Percentiles rank a stretch among this genome's conserved stretches.
Conservation (phyloP, 495 filamentous ascomycete genomes). For the Pyrenopolyporus hunteri region DNA sequence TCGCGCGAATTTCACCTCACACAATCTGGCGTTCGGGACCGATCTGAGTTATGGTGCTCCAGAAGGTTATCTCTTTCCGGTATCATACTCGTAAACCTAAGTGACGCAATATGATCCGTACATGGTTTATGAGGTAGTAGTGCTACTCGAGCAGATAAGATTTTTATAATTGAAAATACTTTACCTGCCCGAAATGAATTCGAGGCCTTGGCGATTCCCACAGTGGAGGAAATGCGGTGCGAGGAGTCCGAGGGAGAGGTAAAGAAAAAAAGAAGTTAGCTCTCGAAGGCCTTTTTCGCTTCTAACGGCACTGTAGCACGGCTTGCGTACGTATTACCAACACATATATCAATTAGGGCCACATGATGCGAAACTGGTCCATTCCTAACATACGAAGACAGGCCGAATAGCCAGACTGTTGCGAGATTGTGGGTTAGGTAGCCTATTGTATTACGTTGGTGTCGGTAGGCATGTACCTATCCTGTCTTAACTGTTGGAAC, state of each 20-base stretch:
- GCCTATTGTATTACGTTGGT: constrained; percentile 14
- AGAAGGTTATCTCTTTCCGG: too few species aligned
- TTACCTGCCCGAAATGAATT: constrained; percentile 11
- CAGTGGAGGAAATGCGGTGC: constrained; percentile 12
- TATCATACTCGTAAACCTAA: too few species aligned
- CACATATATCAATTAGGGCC: constrained; percentile 18
- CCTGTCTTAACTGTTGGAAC: constrained; percentile 25
- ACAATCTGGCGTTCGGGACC: too few species aligned
- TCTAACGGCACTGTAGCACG: constrained; percentile 18
- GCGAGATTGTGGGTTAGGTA: constrained; percentile 8
- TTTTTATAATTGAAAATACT: constrained; percentile 9
- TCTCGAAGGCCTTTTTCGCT: background rate
- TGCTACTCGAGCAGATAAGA: too few species aligned
- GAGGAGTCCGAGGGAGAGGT: background rate
- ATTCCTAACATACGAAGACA: background rate
- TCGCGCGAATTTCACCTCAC: too few species aligned
- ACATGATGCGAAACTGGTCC: constrained; percentile 17
- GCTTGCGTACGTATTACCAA: constrained; percentile 10
- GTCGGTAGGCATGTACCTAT: constrained; percentile 21
- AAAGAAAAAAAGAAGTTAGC: background rate
- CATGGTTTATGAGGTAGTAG: background rate
- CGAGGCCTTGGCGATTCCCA: constrained; percentile 11
- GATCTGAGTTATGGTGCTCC: too few species aligned
- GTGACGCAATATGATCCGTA: too few species aligned
- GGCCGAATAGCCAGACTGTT: background rate